A percentile compares a stretch with the other conserved stretches of the same genome.
Conservation (phyloP, 78 protist genomes). For the Dictyostelium citrinum region DNA sequence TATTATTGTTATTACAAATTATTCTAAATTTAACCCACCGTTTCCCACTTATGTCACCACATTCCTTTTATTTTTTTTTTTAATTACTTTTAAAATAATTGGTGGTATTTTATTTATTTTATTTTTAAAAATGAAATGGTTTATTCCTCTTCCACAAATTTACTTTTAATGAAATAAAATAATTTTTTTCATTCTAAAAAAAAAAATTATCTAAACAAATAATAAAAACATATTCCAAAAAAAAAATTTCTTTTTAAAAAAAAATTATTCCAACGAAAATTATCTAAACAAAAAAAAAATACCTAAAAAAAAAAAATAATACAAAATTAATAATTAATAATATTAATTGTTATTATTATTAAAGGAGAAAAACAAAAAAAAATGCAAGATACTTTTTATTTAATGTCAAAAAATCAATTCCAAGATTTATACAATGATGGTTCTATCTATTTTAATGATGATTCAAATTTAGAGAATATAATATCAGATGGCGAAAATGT, state of each 20-base stretch:
- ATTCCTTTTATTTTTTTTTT: background rate
- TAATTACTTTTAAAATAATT: background rate
- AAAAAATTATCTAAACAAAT: too few species aligned
- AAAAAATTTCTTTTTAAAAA: too few species aligned
- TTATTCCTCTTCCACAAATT: background rate
- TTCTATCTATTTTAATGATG: background rate
- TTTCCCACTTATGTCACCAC: background rate
- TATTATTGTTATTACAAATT: background rate
- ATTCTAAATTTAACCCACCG: background rate
- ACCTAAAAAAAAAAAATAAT: background rate
- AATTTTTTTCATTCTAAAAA: background rate
- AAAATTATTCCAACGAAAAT: too few species aligned
- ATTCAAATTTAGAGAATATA: background rate
- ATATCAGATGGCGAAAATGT: background rate
- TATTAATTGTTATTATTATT: too few species aligned
- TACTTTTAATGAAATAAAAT: background rate
- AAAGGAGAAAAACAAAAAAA: too few species aligned
- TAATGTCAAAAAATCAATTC: background rate
- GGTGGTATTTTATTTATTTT: background rate
- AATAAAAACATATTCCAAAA: too few species aligned
- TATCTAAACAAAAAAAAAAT: too few species aligned
- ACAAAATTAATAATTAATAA: background rate
- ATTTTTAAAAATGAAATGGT: background rate
- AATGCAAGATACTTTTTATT: background rate
- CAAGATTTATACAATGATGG: background rate